Evolutionary conservation across 2,329 filamentous ascomycete genomes (phyloP).

Genomic region (Pezicula neosporulosa): DNA sequence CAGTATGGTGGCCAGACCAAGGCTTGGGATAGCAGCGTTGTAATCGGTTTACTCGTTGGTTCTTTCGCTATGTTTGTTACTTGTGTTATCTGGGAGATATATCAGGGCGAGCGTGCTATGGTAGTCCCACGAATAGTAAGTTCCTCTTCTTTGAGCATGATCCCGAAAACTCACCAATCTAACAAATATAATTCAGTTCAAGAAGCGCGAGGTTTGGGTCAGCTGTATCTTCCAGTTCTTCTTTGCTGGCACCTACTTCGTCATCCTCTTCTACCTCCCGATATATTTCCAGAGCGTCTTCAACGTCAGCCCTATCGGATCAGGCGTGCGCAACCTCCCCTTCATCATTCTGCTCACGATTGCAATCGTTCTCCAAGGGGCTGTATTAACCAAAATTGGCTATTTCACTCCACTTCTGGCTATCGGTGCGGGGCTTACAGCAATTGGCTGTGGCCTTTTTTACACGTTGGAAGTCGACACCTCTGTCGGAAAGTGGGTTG

Average conservation of each 20-base stretch:
- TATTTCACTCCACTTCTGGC: conserved; percentile 3
- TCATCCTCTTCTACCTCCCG: conserved; percentile 40
- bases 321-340: conserved; percentile 34
- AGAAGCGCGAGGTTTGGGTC: conserved; percentile 35
- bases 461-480: not conserved
- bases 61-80: conserved; percentile 16
- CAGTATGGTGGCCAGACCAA: conserved; percentile 40
- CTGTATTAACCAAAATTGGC: conserved; percentile 1
- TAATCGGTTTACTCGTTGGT: conserved; percentile 38
- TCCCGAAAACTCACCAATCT: not conserved
- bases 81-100: conserved; percentile 32
- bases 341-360: conserved; percentile 36
- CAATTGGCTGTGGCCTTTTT: conserved; percentile 1
- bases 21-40: conserved; percentile 34
- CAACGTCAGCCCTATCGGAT: conserved; percentile 27
- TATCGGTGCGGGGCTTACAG: not conserved
- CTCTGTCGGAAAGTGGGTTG: not conserved
- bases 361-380: conserved; percentile 17
- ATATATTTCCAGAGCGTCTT: conserved; percentile 45
- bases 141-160: conserved; percentile 23
- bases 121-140: conserved; percentile 36
- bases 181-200: conserved; percentile 15
- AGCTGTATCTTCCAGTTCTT: conserved; percentile 34
- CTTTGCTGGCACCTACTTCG: conserved; percentile 36
- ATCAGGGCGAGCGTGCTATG: conserved; percentile 42